phyloP scores from a whole-genome alignment of 179 eudicot species.

The Amaranthus tricolor region DNA sequence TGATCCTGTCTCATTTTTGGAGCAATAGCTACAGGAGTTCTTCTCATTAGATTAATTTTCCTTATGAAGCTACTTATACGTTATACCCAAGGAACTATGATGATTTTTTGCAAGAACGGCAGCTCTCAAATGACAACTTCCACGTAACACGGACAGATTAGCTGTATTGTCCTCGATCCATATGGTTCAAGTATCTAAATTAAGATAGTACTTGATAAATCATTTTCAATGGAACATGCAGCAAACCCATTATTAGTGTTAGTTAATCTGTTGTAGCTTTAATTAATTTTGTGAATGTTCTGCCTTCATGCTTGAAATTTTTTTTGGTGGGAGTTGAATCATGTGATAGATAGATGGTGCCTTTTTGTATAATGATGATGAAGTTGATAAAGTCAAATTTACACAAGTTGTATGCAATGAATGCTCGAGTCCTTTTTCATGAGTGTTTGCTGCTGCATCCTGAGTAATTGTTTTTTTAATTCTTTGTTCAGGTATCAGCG shows the following conservation, averaged over 20 bases:
- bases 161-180: background rate
- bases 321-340: background rate
- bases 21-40: background rate
- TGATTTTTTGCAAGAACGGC: background rate
- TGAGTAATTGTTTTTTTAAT: background rate
- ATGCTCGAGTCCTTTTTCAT: background rate
- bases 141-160: background rate
- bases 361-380: background rate
- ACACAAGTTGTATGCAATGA: too few species aligned
- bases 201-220: background rate
- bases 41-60: background rate
- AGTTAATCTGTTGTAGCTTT: too few species aligned
- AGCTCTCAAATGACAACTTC: background rate
- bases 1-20: background rate
- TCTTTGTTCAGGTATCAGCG: constrained; percentile 75
- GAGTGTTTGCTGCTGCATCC: background rate
- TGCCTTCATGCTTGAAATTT: background rate
- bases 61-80: background rate
- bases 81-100: background rate
- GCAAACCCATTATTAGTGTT: too few species aligned
- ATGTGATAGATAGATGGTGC: background rate
- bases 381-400: too few species aligned
- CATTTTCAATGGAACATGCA: too few species aligned
- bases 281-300: background rate
- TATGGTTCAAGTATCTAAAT: background rate